These are phyloP conservation scores for Spinacia oleracea DNA, from an alignment of 179 eudicot species.

Conservation along the genomic window DNA sequence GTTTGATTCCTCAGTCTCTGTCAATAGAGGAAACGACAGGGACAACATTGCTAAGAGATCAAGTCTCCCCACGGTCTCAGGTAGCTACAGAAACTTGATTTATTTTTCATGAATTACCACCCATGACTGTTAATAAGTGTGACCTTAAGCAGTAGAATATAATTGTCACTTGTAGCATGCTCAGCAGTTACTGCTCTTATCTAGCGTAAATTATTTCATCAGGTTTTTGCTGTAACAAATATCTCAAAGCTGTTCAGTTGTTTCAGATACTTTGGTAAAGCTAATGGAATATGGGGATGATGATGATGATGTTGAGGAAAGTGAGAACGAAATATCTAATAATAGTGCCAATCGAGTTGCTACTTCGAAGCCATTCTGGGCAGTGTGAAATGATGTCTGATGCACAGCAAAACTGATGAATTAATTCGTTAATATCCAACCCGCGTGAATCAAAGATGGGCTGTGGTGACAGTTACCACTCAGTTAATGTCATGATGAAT, in stretches of 20 bases:
- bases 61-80: conserved; percentile 53
- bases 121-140: neutral
- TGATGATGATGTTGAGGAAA: conserved; percentile 28
- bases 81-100: conserved; percentile 32
- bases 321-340: conserved; percentile 14
- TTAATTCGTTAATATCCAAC: no score
- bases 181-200: neutral
- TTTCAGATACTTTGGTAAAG: conserved; percentile 80
- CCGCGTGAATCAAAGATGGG: neutral
- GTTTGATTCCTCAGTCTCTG: conserved; percentile 35
- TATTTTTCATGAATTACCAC: neutral
- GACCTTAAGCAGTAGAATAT: neutral
- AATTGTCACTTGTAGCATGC: neutral
- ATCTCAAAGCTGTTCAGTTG: conserved; percentile 11
- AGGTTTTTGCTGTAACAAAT: neutral
- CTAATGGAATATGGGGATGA: conserved; percentile 88
- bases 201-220: neutral
- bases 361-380: conserved; percentile 79
- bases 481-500: neutral
- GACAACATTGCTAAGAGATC: conserved; percentile 24
- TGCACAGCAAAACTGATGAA: neutral
- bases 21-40: conserved; percentile 24
- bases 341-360: conserved; percentile 31
- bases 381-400: conserved; percentile 41
- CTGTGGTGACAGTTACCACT: neutral